phyloP scores from a whole-genome alignment of 441 rosid species.

The Arabidopsis lyrata region DNA sequence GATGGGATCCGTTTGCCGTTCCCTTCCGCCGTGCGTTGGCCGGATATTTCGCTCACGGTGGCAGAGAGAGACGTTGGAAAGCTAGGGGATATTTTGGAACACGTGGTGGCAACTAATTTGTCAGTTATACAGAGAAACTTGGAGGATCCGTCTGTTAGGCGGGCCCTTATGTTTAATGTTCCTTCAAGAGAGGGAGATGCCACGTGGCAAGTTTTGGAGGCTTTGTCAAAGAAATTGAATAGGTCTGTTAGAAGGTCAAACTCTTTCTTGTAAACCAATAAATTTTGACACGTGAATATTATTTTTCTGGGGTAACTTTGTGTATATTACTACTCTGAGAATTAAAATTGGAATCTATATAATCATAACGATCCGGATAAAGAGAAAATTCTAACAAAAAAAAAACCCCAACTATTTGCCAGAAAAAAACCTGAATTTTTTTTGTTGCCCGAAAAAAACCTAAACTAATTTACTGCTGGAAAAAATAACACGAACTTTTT shows the following conservation, averaged over 20 bases:
- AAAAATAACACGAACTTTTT: no score
- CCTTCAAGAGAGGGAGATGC: conserved; percentile 71
- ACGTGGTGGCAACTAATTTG: conserved; percentile 84
- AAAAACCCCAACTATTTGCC: no score
- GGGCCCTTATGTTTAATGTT: conserved; percentile 70
- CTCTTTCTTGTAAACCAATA: conserved; percentile 27
- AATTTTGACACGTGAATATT: conserved; percentile 31
- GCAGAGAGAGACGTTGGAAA: conserved; percentile 74
- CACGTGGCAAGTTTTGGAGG: conserved; percentile 79
- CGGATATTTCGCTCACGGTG: conserved; percentile 79
- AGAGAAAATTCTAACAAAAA: no score
- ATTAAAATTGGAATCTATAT: background rate
- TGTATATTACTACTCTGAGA: background rate
- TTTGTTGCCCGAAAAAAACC: no score
- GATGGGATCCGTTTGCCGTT: conserved; percentile 93
- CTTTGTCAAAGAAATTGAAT: conserved; percentile 56
- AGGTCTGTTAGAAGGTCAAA: conserved; percentile 56
- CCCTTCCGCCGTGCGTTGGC: conserved; percentile 67
- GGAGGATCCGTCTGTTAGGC: conserved; percentile 54
- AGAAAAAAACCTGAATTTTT: no score
- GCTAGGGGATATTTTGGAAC: conserved; percentile 65
- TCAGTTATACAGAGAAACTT: conserved; percentile 67
- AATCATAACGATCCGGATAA: no score
- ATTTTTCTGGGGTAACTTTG: no score
- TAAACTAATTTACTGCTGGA: no score